Base-by-base conservation (phyloP, 208 protist species). In the Acanthamoeba quina region DNA sequence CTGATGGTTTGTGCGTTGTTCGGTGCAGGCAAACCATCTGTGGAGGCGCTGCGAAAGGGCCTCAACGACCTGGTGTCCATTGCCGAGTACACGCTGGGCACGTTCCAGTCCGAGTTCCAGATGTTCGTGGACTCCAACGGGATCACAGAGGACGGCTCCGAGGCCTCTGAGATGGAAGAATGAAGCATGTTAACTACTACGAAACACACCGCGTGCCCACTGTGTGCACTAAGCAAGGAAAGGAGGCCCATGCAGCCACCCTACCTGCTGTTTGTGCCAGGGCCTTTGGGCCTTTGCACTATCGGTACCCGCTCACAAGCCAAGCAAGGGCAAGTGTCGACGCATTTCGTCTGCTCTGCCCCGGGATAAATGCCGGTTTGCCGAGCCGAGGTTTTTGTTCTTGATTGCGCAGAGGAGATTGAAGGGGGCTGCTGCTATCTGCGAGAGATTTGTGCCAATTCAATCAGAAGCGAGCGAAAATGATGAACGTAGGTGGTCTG, bases 401-500 rank as follows among this genome's bases (percentile, higher is more conserved):
- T 74, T 74, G 68, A 60, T 64, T 64, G 58, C 11, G 58, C 0
- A 44, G 31, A 74, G 68, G 68, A 74, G 68, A 74, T 74, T 93
- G n/a, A 68, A 29, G 49, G 70, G n/a, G 47, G 10, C 21, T 10
- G 6, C 41, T 92, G 90, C 7, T 92, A 9, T 26, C 66, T 37
- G 58, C 58, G 17, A 64, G 58, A 24, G 17, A 29, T 26, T 24
- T n/a, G 58, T 64, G 58, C 24, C 58, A 64, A 64, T 64, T 64
- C 17, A n/a, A 24, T 64, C 24, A 64, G 17, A 29, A n/a, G 24
- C 58, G 24, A 64, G 72, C 41, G 37, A 89, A 92, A 92, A 92
- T 92, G 86, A 64, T 92, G 86, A 68, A 92, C 86, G 60, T 92
- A 52, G 86, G 86, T 78, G 86, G 86, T 68, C 60, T 92, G 44